Evolutionary conservation across 2,329 filamentous ascomycete species (phyloP), one percentile per base, ranked within the genome.

Genomic region (Orbilia javanica): DNA sequence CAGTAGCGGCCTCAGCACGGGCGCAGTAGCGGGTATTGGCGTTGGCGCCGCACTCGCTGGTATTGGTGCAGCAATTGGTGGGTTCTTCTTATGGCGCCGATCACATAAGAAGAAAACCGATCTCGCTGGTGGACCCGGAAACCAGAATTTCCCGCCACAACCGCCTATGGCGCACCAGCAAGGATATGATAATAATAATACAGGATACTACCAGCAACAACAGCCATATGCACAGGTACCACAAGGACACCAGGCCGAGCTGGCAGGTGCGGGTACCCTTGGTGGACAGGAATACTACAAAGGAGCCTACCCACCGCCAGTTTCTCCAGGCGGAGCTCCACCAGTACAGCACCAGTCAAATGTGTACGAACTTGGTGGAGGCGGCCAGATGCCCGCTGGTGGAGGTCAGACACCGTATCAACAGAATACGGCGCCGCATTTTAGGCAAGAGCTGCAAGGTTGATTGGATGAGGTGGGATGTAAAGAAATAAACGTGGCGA

Each of bases 61-160:
- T 27, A 77, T 77, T n/a, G 73, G 46, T 31, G 66, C 70, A 20
- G 73, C 73, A 5, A 46, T 77, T 25, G 73, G 65, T 36, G 73
- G 31, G 3, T 77, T 77, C 73, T 77, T 77, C 66, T 39, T 77
- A 8, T 77, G 73, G 73, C 73, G 73, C n/a, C 66, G 66, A 8
- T 42, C 46, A 48, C 25, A 71, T 18, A 71, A 62, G 25, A 64
- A 69, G 39, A 27, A 42, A 3, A 18, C 25, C 1, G 55, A 55
- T 20, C 34, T 11, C 4, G 64, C 65, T 2, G 46, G 13, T 7
- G 64, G 20, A 18, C 1, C 36, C 1, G 46, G 15, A 10, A 46
- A 31, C 15, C 57, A 65, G 34, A 55, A 66, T 13, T 71, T 67
- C 66, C 66, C 73, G 18, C 66, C 66, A 8, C 73, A 66, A 44